phyloP scores from a whole-genome alignment of 2,329 filamentous ascomycete species.

The Colletotrichum noveboracense region DNA sequence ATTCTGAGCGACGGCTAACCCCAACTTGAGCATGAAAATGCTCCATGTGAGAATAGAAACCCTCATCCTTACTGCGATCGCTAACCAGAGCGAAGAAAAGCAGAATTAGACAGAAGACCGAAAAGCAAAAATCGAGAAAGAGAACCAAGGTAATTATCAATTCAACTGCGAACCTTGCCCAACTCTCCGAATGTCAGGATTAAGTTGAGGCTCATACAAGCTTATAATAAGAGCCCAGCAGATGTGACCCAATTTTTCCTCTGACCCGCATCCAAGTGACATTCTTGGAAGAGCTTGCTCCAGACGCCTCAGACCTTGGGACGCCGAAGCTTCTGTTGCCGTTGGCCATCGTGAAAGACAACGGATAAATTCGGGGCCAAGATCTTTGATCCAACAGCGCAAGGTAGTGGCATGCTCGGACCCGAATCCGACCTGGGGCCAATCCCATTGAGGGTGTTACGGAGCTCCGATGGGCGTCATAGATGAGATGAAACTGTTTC shows the following conservation, averaged over 20 bases:
- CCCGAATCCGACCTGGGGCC: background rate
- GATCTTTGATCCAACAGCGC: background rate
- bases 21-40: background rate
- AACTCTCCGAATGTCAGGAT: background rate
- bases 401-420: background rate
- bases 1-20: background rate
- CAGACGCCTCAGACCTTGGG: background rate
- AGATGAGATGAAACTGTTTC: background rate
- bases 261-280: background rate
- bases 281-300: background rate
- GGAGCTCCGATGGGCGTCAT: constrained; percentile 1
- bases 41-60: background rate
- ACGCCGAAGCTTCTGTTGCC: background rate
- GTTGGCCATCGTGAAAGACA: background rate
- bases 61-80: background rate
- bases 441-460: background rate
- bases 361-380: background rate
- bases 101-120: background rate
- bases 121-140: background rate
- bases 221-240: background rate
- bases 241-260: background rate
- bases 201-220: background rate
- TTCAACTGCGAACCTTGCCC: background rate
- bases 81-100: background rate
- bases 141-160: background rate